Conservation (phyloP, 306 rosid species). For the Sindora glabra region DNA sequence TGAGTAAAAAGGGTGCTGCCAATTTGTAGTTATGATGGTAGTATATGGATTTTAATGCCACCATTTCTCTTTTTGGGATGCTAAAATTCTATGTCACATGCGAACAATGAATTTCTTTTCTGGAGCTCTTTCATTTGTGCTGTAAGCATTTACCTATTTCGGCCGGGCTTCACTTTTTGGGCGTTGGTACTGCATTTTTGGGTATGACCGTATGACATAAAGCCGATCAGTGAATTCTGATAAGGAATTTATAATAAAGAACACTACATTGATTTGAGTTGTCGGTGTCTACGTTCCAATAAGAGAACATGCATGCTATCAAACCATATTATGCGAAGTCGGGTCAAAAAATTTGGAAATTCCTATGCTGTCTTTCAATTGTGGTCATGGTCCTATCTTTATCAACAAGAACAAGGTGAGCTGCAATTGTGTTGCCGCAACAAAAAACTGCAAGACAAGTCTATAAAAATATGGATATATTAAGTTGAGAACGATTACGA, state of each 20-base stretch:
- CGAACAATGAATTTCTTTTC: constrained; percentile 11
- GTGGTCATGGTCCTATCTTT: constrained; percentile 1
- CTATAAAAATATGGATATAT: not conserved
- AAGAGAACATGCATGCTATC: not conserved
- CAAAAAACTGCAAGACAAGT: too few relatives aligned
- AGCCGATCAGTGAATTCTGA: not conserved
- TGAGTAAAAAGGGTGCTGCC: not conserved
- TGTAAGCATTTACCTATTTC: not conserved
- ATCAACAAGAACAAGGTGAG: constrained; percentile 21
- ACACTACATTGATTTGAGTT: not conserved
- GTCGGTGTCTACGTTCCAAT: not conserved
- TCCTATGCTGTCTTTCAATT: not conserved
- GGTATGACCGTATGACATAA: not conserved
- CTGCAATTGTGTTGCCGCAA: too few relatives aligned
- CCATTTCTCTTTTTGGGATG: not conserved
- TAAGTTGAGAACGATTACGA: too few relatives aligned
- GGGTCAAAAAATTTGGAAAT: not conserved
- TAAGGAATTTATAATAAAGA: not conserved
- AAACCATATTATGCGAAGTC: not conserved
- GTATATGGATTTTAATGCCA: too few relatives aligned
- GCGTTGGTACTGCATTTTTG: not conserved
- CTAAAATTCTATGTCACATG: not conserved
- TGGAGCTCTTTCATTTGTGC: not conserved
- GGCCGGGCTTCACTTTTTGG: not conserved
- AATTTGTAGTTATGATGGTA: not conserved